Percentiles rank a stretch among this genome's conserved stretches.
Evolutionary conservation across 495 filamentous ascomycete species (phyloP).

Genomic region (Penicillium coffeae): DNA sequence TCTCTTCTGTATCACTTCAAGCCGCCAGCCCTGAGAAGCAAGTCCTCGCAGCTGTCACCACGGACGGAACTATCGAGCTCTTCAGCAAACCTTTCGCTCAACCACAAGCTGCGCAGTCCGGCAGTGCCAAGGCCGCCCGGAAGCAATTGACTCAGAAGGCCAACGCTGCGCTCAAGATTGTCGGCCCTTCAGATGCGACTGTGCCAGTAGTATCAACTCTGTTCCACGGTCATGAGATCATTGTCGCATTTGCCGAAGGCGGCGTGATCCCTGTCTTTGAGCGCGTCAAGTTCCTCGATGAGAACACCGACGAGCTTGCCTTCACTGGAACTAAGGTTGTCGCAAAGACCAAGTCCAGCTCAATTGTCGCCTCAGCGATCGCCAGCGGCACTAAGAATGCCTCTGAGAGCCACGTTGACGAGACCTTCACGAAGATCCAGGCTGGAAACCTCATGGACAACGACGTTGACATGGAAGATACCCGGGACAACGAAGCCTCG

Average conservation of each 20-base stretch:
- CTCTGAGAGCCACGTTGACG: slow-evolving; percentile 64
- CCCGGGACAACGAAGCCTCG: slow-evolving; percentile 32
- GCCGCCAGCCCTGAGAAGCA: slow-evolving; percentile 32
- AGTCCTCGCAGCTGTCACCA: slow-evolving; percentile 48
- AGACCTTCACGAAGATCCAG: slow-evolving; percentile 66
- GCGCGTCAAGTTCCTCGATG: slow-evolving; percentile 47
- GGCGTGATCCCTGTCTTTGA: slow-evolving; percentile 55
- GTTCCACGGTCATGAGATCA: slow-evolving; percentile 47
- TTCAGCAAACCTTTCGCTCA: slow-evolving; percentile 54
- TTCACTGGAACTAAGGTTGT: slow-evolving; percentile 47
- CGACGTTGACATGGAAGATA: slow-evolving; percentile 52
- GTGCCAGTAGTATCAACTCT: slow-evolving; percentile 45
- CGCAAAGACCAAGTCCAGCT: slow-evolving; percentile 41
- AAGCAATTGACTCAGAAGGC: slow-evolving; percentile 50
- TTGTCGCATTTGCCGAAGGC: slow-evolving; percentile 53
- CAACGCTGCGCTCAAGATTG: slow-evolving; percentile 47
- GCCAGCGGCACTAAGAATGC: slow-evolving; percentile 60
- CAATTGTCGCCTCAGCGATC: slow-evolving; percentile 35
- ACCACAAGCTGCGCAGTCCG: slow-evolving; percentile 21
- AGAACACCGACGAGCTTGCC: slow-evolving; percentile 42
- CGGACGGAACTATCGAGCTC: slow-evolving; percentile 53
- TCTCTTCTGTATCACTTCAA: slow-evolving; percentile 36
- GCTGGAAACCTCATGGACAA: slow-evolving; percentile 37
- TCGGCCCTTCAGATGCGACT: slow-evolving; percentile 35
- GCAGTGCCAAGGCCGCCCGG: slow-evolving; percentile 42